These are phyloP conservation scores for Phyllosticta citrichinensis DNA, from an alignment of 2,329 filamentous ascomycete genomes.

Conservation along the genomic window DNA sequence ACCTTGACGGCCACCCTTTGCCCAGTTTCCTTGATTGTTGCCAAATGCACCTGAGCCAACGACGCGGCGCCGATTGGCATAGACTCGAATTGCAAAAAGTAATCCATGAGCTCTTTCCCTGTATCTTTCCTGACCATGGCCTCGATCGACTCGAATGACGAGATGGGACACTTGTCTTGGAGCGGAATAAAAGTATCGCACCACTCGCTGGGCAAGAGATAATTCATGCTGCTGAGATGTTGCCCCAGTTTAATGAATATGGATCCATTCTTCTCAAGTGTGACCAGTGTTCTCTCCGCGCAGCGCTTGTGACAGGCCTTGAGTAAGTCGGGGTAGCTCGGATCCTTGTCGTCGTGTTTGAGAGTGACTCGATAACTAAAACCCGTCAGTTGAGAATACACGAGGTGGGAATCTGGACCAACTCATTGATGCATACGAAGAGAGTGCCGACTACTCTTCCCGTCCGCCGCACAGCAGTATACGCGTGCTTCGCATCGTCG, in stretches of 20 bases:
- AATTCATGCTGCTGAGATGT: slow-evolving; percentile 92
- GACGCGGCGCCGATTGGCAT: slow-evolving; percentile 86
- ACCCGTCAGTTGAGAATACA: slow-evolving; percentile 12
- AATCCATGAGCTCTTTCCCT: slow-evolving; percentile 63
- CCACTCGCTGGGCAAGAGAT: slow-evolving; percentile 84
- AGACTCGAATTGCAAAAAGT: slow-evolving; percentile 75
- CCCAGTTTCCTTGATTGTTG: slow-evolving; percentile 69
- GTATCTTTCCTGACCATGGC: slow-evolving; percentile 81
- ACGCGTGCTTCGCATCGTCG: slow-evolving; percentile 65
- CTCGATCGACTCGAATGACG: slow-evolving; percentile 75
- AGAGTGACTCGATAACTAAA: slow-evolving; percentile 77
- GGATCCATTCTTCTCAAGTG: slow-evolving; percentile 90
- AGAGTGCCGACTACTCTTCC: slow-evolving; percentile 68
- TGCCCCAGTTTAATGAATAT: slow-evolving; percentile 98
- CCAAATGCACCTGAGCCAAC: slow-evolving; percentile 86
- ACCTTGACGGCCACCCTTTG: slow-evolving; percentile 92
- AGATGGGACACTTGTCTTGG: slow-evolving; percentile 91
- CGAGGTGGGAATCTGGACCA: slow-evolving; percentile 20
- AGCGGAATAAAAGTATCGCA: slow-evolving; percentile 91
- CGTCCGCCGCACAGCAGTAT: slow-evolving; percentile 64
- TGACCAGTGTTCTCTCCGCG: slow-evolving; percentile 73
- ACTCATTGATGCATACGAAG: slow-evolving; percentile 83
- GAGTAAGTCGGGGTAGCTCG: slow-evolving; percentile 57
- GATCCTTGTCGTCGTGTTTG: slow-evolving; percentile 54
- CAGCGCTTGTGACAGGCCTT: slow-evolving; percentile 86